Conservation (phyloP, 108 stramenopile species). For the Conticribra weissflogii region DNA sequence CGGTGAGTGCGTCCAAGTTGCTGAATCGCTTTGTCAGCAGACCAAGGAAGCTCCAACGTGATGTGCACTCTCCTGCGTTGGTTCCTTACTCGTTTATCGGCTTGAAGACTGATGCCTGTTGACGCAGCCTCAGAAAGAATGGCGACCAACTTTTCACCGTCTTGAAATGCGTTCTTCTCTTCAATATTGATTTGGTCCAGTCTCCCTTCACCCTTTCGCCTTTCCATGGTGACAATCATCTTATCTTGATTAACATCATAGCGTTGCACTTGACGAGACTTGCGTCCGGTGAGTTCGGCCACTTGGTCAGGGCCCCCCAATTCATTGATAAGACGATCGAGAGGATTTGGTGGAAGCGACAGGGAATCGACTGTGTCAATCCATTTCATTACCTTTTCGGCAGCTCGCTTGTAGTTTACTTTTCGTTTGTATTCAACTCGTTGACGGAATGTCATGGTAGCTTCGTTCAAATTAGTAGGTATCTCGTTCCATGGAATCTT, state of each 20-base stretch:
- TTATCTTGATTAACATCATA: slow-evolving; percentile 26
- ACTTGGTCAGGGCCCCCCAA: slow-evolving; percentile 58
- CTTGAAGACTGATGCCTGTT: slow-evolving; percentile 70
- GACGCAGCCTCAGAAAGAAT: slow-evolving; percentile 80
- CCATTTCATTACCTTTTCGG: slow-evolving; percentile 28
- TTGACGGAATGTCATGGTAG: neutral
- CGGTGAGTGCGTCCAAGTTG: slow-evolving; percentile 80
- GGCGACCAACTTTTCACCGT: slow-evolving; percentile 67
- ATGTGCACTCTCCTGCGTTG: slow-evolving; percentile 68
- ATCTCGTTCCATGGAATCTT: slow-evolving; percentile 43
- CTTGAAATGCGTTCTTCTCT: slow-evolving; percentile 67
- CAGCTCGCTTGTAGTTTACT: slow-evolving; percentile 27
- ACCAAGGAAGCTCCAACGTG: slow-evolving; percentile 83
- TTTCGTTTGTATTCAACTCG: slow-evolving; percentile 21
- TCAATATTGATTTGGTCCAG: slow-evolving; percentile 64
- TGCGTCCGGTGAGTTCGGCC: slow-evolving; percentile 81
- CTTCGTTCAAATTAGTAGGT: slow-evolving; percentile 10
- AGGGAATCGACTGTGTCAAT: slow-evolving; percentile 35
- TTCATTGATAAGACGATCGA: slow-evolving; percentile 63
- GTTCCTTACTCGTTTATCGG: slow-evolving; percentile 41
- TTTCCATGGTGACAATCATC: slow-evolving; percentile 40
- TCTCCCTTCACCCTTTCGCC: slow-evolving; percentile 37
- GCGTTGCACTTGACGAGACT: slow-evolving; percentile 33
- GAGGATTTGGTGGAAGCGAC: slow-evolving; percentile 54
- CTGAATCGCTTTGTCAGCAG: slow-evolving; percentile 83